A percentile compares a stretch with the other conserved stretches of the same genome.
Evolutionary conservation across 345 rosid genomes (phyloP).

Genomic region (Mallotus nudiflorus): DNA sequence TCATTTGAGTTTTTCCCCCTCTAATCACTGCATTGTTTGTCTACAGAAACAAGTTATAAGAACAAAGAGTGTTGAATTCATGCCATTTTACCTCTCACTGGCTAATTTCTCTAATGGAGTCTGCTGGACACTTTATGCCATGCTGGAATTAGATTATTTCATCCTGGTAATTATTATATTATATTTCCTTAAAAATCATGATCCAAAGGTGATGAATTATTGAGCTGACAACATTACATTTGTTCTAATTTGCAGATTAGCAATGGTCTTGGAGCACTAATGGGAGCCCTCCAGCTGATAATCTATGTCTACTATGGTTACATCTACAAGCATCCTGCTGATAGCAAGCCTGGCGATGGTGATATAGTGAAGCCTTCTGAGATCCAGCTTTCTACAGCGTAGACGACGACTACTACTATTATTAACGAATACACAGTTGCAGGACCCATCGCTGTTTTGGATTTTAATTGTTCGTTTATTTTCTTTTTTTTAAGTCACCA

Average conservation of each 20-base stretch:
- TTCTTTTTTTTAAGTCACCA: too few species aligned
- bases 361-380: slow-evolving; percentile 33
- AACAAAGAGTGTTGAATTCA: slow-evolving; percentile 54
- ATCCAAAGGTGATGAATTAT: background rate
- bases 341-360: slow-evolving; percentile 11
- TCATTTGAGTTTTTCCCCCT: too few species aligned
- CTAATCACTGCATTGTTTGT: background rate
- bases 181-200: background rate
- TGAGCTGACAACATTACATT: background rate
- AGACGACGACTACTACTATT: too few species aligned
- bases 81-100: slow-evolving; percentile 46
- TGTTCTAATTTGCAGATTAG: slow-evolving; percentile 44
- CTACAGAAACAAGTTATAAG: slow-evolving; percentile 41
- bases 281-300: slow-evolving; percentile 39
- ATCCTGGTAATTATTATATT: slow-evolving; percentile 30
- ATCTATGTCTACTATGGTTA: slow-evolving; percentile 40
- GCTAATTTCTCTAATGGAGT: slow-evolving; percentile 37
- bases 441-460: too few species aligned
- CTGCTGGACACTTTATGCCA: slow-evolving; percentile 42
- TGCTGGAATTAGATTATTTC: slow-evolving; percentile 40
- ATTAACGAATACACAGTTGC: too few species aligned
- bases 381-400: slow-evolving; percentile 29
- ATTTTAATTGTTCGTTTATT: too few species aligned
- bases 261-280: slow-evolving; percentile 55
- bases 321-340: slow-evolving; percentile 28